These are phyloP conservation scores for Teratosphaeria destructans DNA, from an alignment of 2,329 filamentous ascomycete species.

Conservation along the genomic window DNA sequence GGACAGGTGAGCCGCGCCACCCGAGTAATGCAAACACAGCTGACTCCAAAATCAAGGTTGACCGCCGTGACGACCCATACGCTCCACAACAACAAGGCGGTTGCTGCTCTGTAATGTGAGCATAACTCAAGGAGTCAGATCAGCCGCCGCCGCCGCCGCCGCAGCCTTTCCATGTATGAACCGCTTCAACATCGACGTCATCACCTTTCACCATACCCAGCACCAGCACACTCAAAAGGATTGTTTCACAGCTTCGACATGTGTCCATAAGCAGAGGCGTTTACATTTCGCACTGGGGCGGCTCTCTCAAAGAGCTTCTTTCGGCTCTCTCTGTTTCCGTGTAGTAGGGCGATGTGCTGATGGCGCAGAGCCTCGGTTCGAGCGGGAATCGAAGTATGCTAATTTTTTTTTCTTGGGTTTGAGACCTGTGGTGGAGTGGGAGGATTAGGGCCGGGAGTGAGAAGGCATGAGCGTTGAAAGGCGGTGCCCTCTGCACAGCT, in stretches of 20 bases:
- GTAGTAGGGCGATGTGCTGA: neutral
- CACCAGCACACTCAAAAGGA: neutral
- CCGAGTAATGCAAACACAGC: neutral
- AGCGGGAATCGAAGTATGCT: neutral
- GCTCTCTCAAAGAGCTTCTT: neutral
- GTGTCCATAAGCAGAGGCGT: conserved; percentile 8
- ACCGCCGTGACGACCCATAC: conserved; percentile 76
- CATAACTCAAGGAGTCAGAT: neutral
- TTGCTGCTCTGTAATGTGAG: conserved; percentile 91
- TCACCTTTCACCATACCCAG: neutral
- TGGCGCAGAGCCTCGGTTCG: neutral
- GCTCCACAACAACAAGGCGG: conserved; percentile 85
- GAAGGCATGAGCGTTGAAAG: neutral
- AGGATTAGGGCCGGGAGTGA: neutral
- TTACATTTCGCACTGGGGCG: neutral
- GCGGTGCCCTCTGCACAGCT: neutral
- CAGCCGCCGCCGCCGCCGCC: neutral
- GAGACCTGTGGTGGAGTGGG: neutral
- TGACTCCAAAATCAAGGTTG: neutral
- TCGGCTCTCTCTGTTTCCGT: neutral
- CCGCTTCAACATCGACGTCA: neutral
- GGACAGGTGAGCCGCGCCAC: conserved; percentile 48
- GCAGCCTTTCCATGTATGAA: neutral
- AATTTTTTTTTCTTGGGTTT: neutral
- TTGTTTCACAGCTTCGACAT: neutral